Evolutionary conservation across 768 basidiomycete species (phyloP).

Genomic region (Suillus weaverae): DNA sequence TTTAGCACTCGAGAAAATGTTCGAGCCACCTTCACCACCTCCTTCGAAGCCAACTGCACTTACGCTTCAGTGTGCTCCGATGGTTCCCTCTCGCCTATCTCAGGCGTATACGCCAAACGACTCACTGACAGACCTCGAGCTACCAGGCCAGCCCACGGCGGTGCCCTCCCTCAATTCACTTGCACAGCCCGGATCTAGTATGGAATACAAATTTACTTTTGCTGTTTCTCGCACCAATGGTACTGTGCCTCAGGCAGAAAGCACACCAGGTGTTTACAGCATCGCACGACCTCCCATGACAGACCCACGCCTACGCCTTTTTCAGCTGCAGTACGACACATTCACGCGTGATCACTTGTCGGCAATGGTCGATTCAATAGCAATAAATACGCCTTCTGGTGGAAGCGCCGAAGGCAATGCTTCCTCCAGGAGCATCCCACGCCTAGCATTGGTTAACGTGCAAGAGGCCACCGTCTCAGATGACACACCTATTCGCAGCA

Average conservation of each 20-base stretch:
- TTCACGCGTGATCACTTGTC: slow-evolving; percentile 94
- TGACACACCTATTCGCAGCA: slow-evolving; percentile 62
- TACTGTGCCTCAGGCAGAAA: slow-evolving; percentile 54
- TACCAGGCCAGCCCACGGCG: slow-evolving; percentile 10
- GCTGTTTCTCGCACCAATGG: slow-evolving; percentile 50
- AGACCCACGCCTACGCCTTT: slow-evolving; percentile 80
- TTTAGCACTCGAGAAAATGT: slow-evolving; percentile 85
- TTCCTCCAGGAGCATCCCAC: slow-evolving; percentile 45
- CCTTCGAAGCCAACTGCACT: slow-evolving; percentile 22
- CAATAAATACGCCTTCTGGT: slow-evolving; percentile 69
- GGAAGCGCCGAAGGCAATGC: slow-evolving; percentile 45
- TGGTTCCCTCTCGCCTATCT: slow-evolving; percentile 37
- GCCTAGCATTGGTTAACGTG: slow-evolving; percentile 46
- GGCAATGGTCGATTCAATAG: slow-evolving; percentile 92
- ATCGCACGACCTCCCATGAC: slow-evolving; percentile 41
- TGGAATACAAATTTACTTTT: slow-evolving; percentile 75
- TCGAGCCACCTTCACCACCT: slow-evolving; percentile 89
- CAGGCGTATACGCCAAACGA: slow-evolving; percentile 37
- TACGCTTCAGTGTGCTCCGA: slow-evolving; percentile 29
- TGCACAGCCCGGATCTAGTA: slow-evolving; percentile 24
- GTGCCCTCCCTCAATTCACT: slow-evolving; percentile 12
- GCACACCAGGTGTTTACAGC: slow-evolving; percentile 46
- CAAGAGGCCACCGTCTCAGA: slow-evolving; percentile 43
- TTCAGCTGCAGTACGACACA: slow-evolving; percentile 95
- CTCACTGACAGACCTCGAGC: slow-evolving; percentile 25